These are phyloP conservation scores for Naegleria gruberi DNA, from an alignment of 208 protist species.

Conservation along the genomic window DNA sequence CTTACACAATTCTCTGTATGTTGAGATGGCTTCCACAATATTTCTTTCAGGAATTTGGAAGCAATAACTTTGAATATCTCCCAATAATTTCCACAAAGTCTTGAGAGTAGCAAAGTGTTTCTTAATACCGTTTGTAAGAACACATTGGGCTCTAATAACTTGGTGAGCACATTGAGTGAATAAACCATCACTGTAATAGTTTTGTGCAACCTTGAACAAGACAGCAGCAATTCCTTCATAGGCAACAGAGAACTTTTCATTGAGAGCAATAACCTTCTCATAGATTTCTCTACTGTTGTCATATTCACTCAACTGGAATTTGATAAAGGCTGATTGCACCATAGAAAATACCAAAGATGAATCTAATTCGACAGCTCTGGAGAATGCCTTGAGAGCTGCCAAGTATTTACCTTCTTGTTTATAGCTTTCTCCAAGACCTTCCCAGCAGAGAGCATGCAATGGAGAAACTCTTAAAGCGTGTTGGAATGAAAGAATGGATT, in stretches of 20 bases:
- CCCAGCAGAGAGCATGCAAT: background rate
- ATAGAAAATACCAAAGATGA: background rate
- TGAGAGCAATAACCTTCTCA: background rate
- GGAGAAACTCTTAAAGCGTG: background rate
- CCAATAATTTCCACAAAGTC: background rate
- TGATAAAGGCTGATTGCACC: background rate
- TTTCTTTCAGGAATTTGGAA: background rate
- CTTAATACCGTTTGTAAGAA: background rate
- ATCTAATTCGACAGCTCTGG: background rate
- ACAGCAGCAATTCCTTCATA: constrained; percentile 14
- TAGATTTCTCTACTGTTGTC: background rate
- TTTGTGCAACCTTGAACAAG: background rate
- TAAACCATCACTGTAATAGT: background rate
- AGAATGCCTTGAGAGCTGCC: background rate
- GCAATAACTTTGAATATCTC: background rate
- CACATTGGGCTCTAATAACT: background rate
- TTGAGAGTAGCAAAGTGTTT: background rate
- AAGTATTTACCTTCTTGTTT: constrained; percentile 12
- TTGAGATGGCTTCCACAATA: background rate
- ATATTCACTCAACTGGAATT: background rate
- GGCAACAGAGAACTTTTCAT: background rate
- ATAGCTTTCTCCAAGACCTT: constrained; percentile 11
- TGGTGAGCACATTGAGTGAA: background rate
- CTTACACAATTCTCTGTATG: background rate
- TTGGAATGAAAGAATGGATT: background rate